Evolutionary conservation across 768 basidiomycete genomes (phyloP).

Genomic region (Auricularia cornea): DNA sequence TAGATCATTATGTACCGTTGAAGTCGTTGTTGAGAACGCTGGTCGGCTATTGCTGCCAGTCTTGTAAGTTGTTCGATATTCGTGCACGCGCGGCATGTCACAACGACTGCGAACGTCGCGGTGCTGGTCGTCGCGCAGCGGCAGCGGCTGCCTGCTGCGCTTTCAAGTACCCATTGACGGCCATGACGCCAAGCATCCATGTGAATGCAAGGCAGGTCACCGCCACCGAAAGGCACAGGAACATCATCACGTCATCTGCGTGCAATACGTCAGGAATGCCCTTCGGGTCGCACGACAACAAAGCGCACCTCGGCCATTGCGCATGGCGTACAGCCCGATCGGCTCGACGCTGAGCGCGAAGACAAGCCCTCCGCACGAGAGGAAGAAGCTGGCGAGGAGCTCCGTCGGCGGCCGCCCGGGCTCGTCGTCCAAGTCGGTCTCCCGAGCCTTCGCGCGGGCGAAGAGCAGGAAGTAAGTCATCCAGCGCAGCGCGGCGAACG

Average conservation of each 20-base stretch:
- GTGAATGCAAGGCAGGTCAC: slow-evolving; percentile 80
- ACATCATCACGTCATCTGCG: slow-evolving; percentile 80
- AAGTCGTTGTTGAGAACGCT: too few species aligned
- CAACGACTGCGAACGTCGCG: background rate
- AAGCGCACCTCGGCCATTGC: slow-evolving; percentile 64
- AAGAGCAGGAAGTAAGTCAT: slow-evolving; percentile 93
- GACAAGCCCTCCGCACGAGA: slow-evolving; percentile 78
- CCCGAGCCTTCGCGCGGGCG: slow-evolving; percentile 34
- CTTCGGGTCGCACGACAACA: background rate
- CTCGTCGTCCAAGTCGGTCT: slow-evolving; percentile 69
- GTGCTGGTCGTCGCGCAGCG: background rate
- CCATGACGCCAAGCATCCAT: slow-evolving; percentile 70
- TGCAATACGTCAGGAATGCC: background rate
- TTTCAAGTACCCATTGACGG: slow-evolving; percentile 76
- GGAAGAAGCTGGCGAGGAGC: slow-evolving; percentile 76
- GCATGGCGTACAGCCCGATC: slow-evolving; percentile 84
- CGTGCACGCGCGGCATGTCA: too few species aligned
- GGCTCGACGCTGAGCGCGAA: slow-evolving; percentile 92
- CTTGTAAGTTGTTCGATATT: background rate
- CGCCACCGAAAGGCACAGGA: slow-evolving; percentile 71
- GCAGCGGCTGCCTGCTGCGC: background rate
- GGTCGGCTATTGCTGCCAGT: too few species aligned
- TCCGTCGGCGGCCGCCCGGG: slow-evolving; percentile 94
- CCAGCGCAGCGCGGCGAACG: slow-evolving; percentile 69
- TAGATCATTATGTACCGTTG: too few species aligned